phyloP scores from a whole-genome alignment of 1,284 basidiomycete genomes.

The Papiliotrema nemorosa region DNA sequence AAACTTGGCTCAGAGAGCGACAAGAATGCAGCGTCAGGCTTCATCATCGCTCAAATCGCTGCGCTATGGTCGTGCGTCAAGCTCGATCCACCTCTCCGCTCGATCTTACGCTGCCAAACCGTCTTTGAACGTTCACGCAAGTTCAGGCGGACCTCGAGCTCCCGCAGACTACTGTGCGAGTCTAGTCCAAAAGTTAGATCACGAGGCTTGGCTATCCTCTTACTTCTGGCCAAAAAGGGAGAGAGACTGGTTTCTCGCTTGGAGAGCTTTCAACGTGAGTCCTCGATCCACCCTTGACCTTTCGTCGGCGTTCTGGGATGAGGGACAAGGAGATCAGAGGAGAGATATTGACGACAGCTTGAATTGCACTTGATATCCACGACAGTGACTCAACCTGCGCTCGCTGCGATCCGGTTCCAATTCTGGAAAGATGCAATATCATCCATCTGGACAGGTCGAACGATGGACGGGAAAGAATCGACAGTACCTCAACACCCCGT shows the following conservation, averaged over 20 bases:
- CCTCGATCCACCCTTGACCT: background rate
- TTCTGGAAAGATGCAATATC: conserved; percentile 88
- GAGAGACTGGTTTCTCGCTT: conserved; percentile 70
- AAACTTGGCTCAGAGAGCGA: too few relatives aligned
- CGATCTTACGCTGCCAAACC: conserved; percentile 10
- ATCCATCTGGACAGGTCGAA: conserved; percentile 50
- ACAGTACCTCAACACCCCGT: conserved; percentile 70
- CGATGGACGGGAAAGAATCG: conserved; percentile 15
- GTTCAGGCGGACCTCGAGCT: conserved; percentile 34
- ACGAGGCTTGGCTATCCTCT: conserved; percentile 68
- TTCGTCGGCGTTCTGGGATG: background rate
- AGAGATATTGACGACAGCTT: conserved; percentile 54
- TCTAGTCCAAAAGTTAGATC: conserved; percentile 47
- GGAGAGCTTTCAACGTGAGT: conserved; percentile 84
- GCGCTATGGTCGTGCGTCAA: too few relatives aligned
- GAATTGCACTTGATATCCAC: conserved; percentile 81
- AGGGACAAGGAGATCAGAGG: background rate
- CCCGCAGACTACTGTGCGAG: conserved; percentile 45
- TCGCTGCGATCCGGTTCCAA: conserved; percentile 85
- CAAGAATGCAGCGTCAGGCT: too few relatives aligned
- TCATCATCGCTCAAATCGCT: too few relatives aligned
- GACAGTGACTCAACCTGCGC: conserved; percentile 67
- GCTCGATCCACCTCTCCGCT: too few relatives aligned
- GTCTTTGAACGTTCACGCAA: conserved; percentile 5
- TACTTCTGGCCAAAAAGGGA: conserved; percentile 69